phyloP scores from a whole-genome alignment of 2,329 filamentous ascomycete species.

The Acephala macrosclerotiorum region DNA sequence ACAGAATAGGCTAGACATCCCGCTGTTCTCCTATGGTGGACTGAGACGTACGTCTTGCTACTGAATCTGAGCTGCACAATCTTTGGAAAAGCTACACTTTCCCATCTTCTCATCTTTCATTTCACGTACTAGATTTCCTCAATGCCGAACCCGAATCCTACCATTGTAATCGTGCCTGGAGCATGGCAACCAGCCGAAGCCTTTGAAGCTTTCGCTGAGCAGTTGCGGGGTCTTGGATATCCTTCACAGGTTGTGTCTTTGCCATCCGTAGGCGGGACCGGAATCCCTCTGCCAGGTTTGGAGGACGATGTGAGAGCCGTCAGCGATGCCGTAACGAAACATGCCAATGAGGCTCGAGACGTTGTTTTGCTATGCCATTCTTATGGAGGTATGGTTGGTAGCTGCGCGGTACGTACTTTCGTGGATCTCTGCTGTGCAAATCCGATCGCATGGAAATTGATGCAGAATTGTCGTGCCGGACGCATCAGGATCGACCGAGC shows the following conservation, averaged over 20 bases:
- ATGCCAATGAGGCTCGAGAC: constrained; percentile 47
- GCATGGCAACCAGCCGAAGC: constrained; percentile 26
- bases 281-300: constrained; percentile 23
- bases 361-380: constrained; percentile 49
- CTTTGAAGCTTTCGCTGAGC: constrained; percentile 20
- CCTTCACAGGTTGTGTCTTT: constrained; percentile 23
- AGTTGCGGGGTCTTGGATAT: constrained; percentile 20
- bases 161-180: constrained; percentile 31
- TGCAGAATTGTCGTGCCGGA: not conserved
- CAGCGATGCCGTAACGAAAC: constrained; percentile 28
- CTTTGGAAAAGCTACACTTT: not conserved
- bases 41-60: not conserved
- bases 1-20: not conserved
- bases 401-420: constrained; percentile 20
- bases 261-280: constrained; percentile 28
- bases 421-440: not conserved
- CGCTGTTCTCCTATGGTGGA: not conserved
- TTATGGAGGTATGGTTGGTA: constrained; percentile 47
- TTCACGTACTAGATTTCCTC: not conserved
- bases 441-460: not conserved
- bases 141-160: constrained; percentile 19
- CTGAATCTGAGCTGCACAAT: not conserved
- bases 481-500: not conserved
- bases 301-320: constrained; percentile 41
- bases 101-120: not conserved